Conservation (phyloP, 768 basidiomycete species). For the Naganishia randhawae region DNA sequence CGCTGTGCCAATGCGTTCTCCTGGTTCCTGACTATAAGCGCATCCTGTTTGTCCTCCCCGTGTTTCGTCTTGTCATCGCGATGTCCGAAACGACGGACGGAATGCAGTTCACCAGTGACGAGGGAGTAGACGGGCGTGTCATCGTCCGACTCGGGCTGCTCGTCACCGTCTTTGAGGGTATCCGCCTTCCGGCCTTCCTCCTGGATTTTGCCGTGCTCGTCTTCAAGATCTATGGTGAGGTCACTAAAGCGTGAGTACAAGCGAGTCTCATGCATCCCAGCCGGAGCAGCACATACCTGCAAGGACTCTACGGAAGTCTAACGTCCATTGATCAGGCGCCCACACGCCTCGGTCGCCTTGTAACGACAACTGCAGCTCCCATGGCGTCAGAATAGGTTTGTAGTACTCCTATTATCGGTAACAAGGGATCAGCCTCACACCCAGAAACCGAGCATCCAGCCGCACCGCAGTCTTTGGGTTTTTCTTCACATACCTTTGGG, state of each 20-base stretch:
- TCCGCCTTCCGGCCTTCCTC: background rate
- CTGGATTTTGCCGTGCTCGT: conserved; percentile 11
- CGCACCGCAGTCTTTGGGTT: too few relatives aligned
- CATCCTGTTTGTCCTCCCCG: conserved; percentile 25
- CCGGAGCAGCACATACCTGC: conserved; percentile 34
- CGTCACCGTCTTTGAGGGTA: conserved; percentile 35
- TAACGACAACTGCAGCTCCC: conserved; percentile 78
- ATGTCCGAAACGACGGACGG: conserved; percentile 44
- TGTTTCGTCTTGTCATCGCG: background rate
- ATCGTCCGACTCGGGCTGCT: conserved; percentile 59
- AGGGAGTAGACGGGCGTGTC: conserved; percentile 81
- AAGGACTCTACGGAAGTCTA: conserved; percentile 63
- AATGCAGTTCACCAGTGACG: conserved; percentile 77
- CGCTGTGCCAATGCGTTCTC: conserved; percentile 1
- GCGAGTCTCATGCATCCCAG: background rate
- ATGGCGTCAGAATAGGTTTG: conserved; percentile 87
- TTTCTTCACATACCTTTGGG: conserved; percentile 37
- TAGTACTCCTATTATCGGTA: conserved; percentile 67
- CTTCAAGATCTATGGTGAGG: conserved; percentile 16
- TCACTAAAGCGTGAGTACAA: background rate
- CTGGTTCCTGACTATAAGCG: conserved; percentile 10
- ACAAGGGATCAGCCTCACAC: conserved; percentile 54
- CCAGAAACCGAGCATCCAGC: conserved; percentile 31
- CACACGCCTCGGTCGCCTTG: conserved; percentile 65
- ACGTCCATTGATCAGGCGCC: conserved; percentile 58